Conservation (phyloP, 805 yeast species). For the Spathaspora passalidarum region DNA sequence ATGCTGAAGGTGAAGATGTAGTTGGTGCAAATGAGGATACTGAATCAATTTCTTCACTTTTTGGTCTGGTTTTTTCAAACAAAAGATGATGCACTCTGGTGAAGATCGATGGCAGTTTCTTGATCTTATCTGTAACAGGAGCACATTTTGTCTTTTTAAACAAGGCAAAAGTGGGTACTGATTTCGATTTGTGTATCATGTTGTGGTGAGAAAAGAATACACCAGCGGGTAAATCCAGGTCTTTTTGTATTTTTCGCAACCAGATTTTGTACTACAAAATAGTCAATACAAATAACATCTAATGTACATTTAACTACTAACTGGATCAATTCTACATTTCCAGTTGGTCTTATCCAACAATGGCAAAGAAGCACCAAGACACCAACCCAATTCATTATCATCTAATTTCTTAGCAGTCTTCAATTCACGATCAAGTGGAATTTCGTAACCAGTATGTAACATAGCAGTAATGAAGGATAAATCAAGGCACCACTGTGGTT, state of each 20-base stretch:
- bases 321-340: slow-evolving; percentile 54
- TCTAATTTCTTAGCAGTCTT: slow-evolving; percentile 89
- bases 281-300: background rate
- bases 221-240: background rate
- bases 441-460: slow-evolving; percentile 94
- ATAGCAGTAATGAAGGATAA: slow-evolving; percentile 85
- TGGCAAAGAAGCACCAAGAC: slow-evolving; percentile 96
- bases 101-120: background rate
- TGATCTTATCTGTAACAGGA: background rate
- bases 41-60: background rate
- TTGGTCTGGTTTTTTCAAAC: background rate
- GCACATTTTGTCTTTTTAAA: background rate
- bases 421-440: slow-evolving; percentile 84
- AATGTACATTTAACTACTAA: background rate
- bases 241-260: background rate
- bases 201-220: background rate
- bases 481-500: slow-evolving; percentile 95
- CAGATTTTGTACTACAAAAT: background rate
- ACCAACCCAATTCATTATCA: slow-evolving; percentile 95
- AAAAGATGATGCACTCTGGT: background rate
- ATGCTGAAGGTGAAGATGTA: background rate
- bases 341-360: slow-evolving; percentile 66
- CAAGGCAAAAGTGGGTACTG: background rate
- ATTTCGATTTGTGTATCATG: background rate
- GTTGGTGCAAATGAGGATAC: background rate